These are phyloP conservation scores for Penicillium psychrosexuale DNA, from an alignment of 2,329 filamentous ascomycete species.

Conservation along the genomic window DNA sequence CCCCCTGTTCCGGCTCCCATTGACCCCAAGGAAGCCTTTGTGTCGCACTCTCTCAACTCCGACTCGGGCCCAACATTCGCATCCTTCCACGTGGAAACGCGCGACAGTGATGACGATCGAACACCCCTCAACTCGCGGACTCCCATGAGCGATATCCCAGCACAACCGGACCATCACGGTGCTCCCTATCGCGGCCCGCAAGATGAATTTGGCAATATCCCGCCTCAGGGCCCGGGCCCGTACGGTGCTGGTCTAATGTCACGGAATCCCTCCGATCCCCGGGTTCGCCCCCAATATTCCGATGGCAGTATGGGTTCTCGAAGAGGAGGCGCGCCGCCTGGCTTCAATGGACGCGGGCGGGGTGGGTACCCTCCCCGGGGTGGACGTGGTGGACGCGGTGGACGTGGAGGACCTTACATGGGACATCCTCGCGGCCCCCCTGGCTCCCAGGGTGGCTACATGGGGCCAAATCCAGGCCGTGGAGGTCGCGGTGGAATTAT, in stretches of 20 bases:
- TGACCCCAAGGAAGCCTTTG: constrained; percentile 57
- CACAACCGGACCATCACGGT: constrained; percentile 28
- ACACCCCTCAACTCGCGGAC: constrained; percentile 38
- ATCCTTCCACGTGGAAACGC: constrained; percentile 36
- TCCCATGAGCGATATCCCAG: constrained; percentile 28
- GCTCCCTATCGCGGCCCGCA: constrained; percentile 33
- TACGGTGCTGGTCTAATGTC: constrained; percentile 33
- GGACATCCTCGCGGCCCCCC: constrained; percentile 32
- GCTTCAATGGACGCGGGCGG: constrained; percentile 54
- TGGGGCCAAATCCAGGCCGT: constrained; percentile 35
- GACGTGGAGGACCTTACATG: constrained; percentile 41
- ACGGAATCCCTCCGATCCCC: constrained; percentile 43
- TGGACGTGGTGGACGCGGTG: constrained; percentile 43
- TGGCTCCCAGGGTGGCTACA: constrained; percentile 45
- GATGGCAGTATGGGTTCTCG: constrained; percentile 46
- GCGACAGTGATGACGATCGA: constrained; percentile 41
- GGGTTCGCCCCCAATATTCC: constrained; percentile 47
- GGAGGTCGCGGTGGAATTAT: constrained; percentile 42
- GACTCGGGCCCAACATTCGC: constrained; percentile 51
- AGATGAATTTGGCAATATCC: constrained; percentile 43
- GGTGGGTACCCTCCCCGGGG: constrained; percentile 53
- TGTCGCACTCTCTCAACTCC: constrained; percentile 55
- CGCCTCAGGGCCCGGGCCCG: constrained; percentile 31
- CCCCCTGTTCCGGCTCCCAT: constrained; percentile 21
- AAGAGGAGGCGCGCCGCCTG: constrained; percentile 39